Evolutionary conservation across 2,329 filamentous ascomycete species (phyloP), one percentile per base, ranked within the genome.

Genomic region (Pseudogymnoascus sp.): DNA sequence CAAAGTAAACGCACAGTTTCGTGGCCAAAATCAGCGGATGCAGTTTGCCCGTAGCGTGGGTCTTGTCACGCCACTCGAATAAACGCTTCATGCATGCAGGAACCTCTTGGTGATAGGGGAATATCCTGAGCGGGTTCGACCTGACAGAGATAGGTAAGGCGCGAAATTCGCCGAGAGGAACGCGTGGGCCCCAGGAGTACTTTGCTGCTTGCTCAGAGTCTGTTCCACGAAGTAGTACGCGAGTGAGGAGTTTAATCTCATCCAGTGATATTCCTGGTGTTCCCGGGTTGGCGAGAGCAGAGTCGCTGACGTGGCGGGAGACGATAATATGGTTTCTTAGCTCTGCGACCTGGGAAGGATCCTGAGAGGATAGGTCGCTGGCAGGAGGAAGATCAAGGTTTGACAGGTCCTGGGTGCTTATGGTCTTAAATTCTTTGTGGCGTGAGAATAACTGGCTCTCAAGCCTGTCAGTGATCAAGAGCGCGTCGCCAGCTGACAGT

Each of bases 1-100:
- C 37, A 44, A 67, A 67, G 53, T 69, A 69, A 6, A 62, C 65
- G 29, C 62, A 65, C 21, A 66, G 24, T 40, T 70, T 67, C 29
- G 68, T 66, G 3, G 68, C 66, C 10, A 67, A 37, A 5, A 71
- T 61, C 13, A 71, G 59, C 10, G 69, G 70, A 53, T 70, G 68
- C 4, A 70, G 53, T 33, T 61, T 42, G 47, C 61, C 65, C 19
- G 44, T 59, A 6, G 21, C 47, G 61, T 69, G 67, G 6, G 63
- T 62, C 13, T 26, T 16, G 40, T 69, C 61, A 26, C 66, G 65
- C 65, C 67, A 70, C 40, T 66, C 37, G 31, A 68, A 61, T 42
- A 65, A 64, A 7, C 64, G 62, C 19, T 64, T 33, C 65, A 67
- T 67, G 42, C 63, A 69, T 10, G 67, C 65, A 8, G 67, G 64